Percentiles rank a stretch among this genome's conserved stretches.
These are phyloP conservation scores for Senna siamea DNA, from an alignment of 306 rosid genomes.

Conservation along the genomic window DNA sequence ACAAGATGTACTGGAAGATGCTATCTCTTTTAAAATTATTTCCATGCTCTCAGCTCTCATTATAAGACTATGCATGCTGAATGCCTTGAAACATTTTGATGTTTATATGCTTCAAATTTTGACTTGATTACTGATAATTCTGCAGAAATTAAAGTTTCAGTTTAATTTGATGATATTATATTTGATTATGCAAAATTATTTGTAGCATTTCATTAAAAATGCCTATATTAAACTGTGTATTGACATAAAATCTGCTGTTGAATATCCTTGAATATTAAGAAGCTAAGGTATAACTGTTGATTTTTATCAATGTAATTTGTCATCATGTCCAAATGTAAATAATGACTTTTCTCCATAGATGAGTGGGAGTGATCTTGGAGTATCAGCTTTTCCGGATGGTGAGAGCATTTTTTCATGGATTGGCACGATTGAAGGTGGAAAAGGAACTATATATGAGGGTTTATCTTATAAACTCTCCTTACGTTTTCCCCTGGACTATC, in stretches of 20 bases:
- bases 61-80: no score
- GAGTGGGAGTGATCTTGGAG: slow-evolving; percentile 94
- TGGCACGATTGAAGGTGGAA: slow-evolving; percentile 97
- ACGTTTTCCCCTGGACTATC: slow-evolving; percentile 86
- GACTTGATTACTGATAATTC: slow-evolving; percentile 4
- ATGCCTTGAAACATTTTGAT: neutral
- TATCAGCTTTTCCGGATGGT: slow-evolving; percentile 89
- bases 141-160: neutral
- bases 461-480: slow-evolving; percentile 92
- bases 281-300: slow-evolving; percentile 16
- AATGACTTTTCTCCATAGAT: slow-evolving; percentile 56
- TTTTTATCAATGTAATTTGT: slow-evolving; percentile 12
- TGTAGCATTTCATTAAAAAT: neutral
- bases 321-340: slow-evolving; percentile 6
- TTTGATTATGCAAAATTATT: neutral
- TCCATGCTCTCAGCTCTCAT: neutral
- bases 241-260: neutral
- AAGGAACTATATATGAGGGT: slow-evolving; percentile 87
- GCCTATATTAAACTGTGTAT: neutral
- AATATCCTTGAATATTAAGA: slow-evolving; percentile 10
- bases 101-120: neutral
- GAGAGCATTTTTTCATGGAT: slow-evolving; percentile 94
- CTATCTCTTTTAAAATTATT: neutral
- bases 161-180: neutral
- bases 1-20: neutral